Base-by-base conservation (phyloP, 306 rosid species). In the Citrullus mucosospermus region DNA sequence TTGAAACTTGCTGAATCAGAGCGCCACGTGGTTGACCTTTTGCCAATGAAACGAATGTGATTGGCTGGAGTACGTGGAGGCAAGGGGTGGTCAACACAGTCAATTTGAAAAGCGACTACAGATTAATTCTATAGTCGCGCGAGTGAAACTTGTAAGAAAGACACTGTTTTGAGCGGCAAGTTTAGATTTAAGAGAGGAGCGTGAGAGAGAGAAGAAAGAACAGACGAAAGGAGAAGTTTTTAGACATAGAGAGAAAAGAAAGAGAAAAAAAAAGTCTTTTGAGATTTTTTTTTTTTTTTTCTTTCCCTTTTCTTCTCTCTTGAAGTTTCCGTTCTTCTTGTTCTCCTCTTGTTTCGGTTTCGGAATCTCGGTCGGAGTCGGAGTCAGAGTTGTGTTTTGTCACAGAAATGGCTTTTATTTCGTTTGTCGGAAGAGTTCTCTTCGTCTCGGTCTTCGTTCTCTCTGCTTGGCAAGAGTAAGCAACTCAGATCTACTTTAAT, bases 381-480 rank as follows among this genome's bases (percentile, higher is more conserved):
- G 8, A 17, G 10, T 73, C 43, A 7, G 11, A 15, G 80, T 54
- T 68, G 34, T 62, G 28, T 58, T 44, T 8, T 38, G 61, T 60
- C n/a, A 18, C 69, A 16, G 75, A 78, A 69, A 90, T 90, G 94
- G 92, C 92, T 28, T 88, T 90, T 81, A 66, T 82, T 82, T 84
- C 92, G 32, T 84, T 85, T 77, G 82, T 84, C 36, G 94, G 92
- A 62, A 85, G 94, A 75, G 82, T 90, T 54, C 88, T 90, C 50
- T 90, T 88, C 80, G 92, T 82, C 50, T 81, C 90, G 13, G 82
- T 90, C 72, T 90, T 90, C 86, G 80, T 87, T 61, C 82, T 85
- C 73, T 86, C 92, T 54, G 94, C 92, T 65, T 85, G 84, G 86
- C 90, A 86, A 81, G 90, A 90, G 92, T 90, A 80, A 85, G 87